Percentiles rank a stretch among this genome's conserved stretches.
Evolutionary conservation across 139 green algal species (phyloP).

Genomic region (Haematococcus sp.): DNA sequence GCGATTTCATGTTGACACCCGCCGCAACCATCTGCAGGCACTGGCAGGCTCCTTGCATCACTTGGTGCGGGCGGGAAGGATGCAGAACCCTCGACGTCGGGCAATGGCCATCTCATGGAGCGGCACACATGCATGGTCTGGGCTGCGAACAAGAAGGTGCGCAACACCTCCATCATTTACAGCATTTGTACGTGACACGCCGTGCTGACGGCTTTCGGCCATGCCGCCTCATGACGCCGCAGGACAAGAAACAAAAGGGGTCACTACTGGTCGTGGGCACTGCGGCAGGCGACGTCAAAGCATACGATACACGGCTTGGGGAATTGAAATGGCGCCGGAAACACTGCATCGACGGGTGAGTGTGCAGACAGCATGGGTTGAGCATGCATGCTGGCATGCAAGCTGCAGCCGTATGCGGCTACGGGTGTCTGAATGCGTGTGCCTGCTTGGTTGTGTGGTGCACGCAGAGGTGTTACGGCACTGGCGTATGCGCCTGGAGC

Average conservation of each 20-base stretch:
- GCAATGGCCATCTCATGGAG: conserved; percentile 32
- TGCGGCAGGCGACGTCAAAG: conserved; percentile 49
- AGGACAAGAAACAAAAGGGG: conserved; percentile 10
- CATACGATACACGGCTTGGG: conserved; percentile 50
- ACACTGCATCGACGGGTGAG: conserved; percentile 59
- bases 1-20: not conserved
- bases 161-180: not conserved
- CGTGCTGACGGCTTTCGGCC: not conserved
- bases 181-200: not conserved
- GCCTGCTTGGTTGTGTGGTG: not conserved
- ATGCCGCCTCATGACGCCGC: not conserved
- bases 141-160: conserved; percentile 3
- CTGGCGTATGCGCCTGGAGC: conserved; percentile 15
- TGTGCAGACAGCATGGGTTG: not conserved
- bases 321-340: conserved; percentile 49
- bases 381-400: conserved; percentile 2
- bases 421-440: no score
- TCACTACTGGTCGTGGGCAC: conserved; percentile 49
- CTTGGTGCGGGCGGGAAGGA: conserved; percentile 12
- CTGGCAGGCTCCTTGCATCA: conserved; percentile 11
- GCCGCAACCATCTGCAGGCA: conserved; percentile 15
- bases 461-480: conserved; percentile 38
- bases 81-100: not conserved
- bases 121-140: conserved; percentile 31
- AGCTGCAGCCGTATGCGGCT: conserved; percentile 6